phyloP scores from a whole-genome alignment of 768 basidiomycete species.

The Kwoniella dendrophila region DNA sequence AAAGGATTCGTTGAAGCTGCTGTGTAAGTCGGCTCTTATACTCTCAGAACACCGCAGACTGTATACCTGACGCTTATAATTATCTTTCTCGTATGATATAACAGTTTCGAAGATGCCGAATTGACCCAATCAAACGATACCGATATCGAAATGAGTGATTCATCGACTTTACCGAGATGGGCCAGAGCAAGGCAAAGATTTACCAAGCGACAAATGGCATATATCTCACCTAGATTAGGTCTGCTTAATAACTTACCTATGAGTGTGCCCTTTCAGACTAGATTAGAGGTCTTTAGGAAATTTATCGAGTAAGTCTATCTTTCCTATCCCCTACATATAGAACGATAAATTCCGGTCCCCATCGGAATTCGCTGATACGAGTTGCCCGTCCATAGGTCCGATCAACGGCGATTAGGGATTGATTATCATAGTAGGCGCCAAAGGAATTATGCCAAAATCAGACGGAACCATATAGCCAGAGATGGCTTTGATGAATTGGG shows the following conservation, averaged over 20 bases:
- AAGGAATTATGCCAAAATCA: conserved; percentile 62
- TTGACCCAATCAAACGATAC: conserved; percentile 31
- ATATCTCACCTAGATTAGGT: conserved; percentile 80
- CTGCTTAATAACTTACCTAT: conserved; percentile 95
- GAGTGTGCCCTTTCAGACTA: conserved; percentile 85
- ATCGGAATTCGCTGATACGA: background rate
- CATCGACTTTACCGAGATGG: conserved; percentile 41
- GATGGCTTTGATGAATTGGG: conserved; percentile 85
- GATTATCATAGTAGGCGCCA: conserved; percentile 51
- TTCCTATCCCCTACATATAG: background rate
- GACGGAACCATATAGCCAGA: conserved; percentile 77
- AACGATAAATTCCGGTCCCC: background rate
- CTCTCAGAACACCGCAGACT: no score
- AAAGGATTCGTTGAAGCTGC: conserved; percentile 79
- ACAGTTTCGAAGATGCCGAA: conserved; percentile 35
- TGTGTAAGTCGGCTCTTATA: conserved; percentile 27
- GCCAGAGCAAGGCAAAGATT: conserved; percentile 49
- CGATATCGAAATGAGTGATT: conserved; percentile 16
- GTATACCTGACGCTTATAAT: background rate
- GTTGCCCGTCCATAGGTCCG: conserved; percentile 58
- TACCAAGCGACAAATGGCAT: conserved; percentile 71
- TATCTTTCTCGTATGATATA: background rate
- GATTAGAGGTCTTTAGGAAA: conserved; percentile 84
- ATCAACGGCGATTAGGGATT: conserved; percentile 57
- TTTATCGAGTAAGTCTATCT: conserved; percentile 63